Percentiles rank a stretch among this genome's conserved stretches.
phyloP scores from a whole-genome alignment of 2,329 filamentous ascomycete species.

The Malbranchea cinnamomea region DNA sequence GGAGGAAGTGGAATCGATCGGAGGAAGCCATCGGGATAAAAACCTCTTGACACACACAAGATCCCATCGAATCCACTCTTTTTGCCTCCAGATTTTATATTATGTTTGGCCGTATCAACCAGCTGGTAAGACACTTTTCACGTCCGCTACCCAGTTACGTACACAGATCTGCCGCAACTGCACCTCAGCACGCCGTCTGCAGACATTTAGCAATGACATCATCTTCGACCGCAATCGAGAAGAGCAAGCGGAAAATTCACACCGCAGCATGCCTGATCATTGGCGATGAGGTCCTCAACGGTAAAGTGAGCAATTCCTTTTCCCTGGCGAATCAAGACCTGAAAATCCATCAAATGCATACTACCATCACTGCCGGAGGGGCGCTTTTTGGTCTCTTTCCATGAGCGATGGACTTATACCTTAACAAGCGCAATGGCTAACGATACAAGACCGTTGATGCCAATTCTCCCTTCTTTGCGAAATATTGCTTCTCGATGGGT shows the following conservation, averaged over 20 bases:
- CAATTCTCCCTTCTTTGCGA: conserved; percentile 50
- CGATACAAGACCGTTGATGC: conserved; percentile 46
- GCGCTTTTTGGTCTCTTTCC: too few relatives aligned
- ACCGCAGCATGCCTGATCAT: conserved; percentile 90
- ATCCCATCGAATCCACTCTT: conserved; percentile 1
- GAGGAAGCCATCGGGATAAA: too few relatives aligned
- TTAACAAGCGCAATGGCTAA: too few relatives aligned
- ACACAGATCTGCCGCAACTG: conserved; percentile 31
- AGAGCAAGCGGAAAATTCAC: conserved; percentile 49
- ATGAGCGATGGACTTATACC: too few relatives aligned
- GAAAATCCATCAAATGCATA: too few relatives aligned
- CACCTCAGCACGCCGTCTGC: conserved; percentile 10
- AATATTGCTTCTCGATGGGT: conserved; percentile 50
- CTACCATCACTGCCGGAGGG: too few relatives aligned
- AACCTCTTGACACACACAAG: neutral
- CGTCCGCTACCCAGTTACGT: conserved; percentile 45
- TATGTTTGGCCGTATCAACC: conserved; percentile 67
- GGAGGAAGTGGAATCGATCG: too few relatives aligned
- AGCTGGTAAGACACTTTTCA: conserved; percentile 57
- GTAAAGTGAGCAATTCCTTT: conserved; percentile 53
- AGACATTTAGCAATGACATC: conserved; percentile 28
- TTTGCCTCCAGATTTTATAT: conserved; percentile 7
- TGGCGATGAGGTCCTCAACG: conserved; percentile 89
- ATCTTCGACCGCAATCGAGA: conserved; percentile 19
- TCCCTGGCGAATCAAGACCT: too few relatives aligned